Conservation (phyloP, 768 basidiomycete species). For the Mycena galericulata region DNA sequence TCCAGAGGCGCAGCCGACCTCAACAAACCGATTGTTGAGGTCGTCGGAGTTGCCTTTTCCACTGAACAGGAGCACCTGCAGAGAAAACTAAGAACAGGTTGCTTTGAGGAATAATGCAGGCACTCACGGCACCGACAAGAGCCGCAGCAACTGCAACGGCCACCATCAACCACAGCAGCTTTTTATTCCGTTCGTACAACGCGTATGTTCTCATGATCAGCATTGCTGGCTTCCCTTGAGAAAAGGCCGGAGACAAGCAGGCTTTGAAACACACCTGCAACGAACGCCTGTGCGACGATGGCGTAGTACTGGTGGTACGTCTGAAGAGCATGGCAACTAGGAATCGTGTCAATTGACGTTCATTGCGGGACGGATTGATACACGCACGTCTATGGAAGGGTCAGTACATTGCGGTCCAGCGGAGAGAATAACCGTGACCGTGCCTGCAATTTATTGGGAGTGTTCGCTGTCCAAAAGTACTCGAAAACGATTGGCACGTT, state of each 20-base stretch:
- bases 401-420: too few species aligned
- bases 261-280: constrained; percentile 43
- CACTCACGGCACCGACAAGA: constrained; percentile 47
- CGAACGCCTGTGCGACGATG: constrained; percentile 47
- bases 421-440: constrained; percentile 9
- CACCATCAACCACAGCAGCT: constrained; percentile 44
- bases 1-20: constrained; percentile 7
- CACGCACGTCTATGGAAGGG: neutral
- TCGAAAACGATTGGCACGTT: constrained; percentile 24
- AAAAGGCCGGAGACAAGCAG: neutral
- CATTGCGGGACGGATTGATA: neutral
- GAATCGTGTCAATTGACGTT: neutral
- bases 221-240: constrained; percentile 40
- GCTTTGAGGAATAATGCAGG: neutral
- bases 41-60: neutral
- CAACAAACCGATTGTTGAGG: neutral
- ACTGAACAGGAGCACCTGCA: constrained; percentile 1
- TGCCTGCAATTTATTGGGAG: constrained; percentile 42
- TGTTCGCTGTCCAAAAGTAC: constrained; percentile 41
- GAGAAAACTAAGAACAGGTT: neutral
- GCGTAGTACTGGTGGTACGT: constrained; percentile 50
- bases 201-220: constrained; percentile 59
- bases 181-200: constrained; percentile 49
- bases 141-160: constrained; percentile 37
- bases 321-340: constrained; percentile 44